phyloP scores from a whole-genome alignment of 345 rosid species.

The Dipteronia dyeriana region DNA sequence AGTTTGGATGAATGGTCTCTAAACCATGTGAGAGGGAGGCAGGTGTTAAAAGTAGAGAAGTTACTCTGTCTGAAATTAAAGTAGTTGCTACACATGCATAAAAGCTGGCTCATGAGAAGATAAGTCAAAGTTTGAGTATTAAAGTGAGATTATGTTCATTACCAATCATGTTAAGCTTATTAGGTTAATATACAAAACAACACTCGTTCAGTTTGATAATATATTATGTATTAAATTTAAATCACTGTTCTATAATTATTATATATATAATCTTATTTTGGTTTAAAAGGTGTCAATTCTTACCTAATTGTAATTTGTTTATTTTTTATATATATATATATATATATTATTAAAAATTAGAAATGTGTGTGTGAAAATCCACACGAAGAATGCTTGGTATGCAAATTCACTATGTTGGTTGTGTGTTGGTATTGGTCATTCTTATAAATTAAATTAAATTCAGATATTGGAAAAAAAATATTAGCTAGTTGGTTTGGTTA shows the following conservation, averaged over 20 bases:
- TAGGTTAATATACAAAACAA: no score
- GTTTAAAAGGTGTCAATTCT: neutral
- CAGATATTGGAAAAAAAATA: no score
- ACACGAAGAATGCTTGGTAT: neutral
- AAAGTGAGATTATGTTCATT: neutral
- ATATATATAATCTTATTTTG: no score
- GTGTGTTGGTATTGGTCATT: neutral
- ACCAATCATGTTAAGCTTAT: neutral
- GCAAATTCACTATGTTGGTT: neutral
- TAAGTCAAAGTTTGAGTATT: neutral
- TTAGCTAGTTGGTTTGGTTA: no score
- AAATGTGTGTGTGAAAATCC: neutral
- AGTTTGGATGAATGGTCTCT: neutral
- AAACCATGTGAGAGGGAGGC: constrained; percentile 9
- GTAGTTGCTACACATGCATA: neutral
- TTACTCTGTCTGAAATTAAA: neutral
- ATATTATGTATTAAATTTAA: no score
- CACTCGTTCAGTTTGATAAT: no score
- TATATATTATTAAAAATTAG: no score
- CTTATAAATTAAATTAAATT: no score
- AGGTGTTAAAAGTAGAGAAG: constrained; percentile 7
- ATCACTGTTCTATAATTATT: no score
- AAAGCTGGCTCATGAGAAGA: neutral
- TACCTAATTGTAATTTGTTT: neutral
- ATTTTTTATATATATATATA: no score